Evolutionary conservation across 1,284 basidiomycete genomes (phyloP).

Genomic region (Vanrija sp.): DNA sequence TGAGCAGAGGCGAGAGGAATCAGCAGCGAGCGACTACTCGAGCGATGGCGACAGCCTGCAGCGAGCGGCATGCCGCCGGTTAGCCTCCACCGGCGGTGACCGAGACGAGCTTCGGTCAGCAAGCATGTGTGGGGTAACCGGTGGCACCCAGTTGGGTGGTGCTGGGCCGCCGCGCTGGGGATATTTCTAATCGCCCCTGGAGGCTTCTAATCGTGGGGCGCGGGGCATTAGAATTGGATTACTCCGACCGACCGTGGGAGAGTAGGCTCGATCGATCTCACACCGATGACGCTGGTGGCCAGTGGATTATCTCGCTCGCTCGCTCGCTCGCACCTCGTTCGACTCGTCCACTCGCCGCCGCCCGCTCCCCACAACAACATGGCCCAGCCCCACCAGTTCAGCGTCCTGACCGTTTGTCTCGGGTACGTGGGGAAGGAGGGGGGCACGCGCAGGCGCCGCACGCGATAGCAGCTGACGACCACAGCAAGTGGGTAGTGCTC

Average conservation of each 20-base stretch:
- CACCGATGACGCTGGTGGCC: background rate
- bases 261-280: no score
- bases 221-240: background rate
- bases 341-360: background rate
- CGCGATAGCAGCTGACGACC: slow-evolving; percentile 8
- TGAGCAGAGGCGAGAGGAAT: background rate
- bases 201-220: no score
- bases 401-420: slow-evolving; percentile 47
- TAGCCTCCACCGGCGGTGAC: background rate
- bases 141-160: no score
- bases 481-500: slow-evolving; percentile 29
- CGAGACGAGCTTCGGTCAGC: background rate
- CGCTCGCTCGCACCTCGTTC: background rate
- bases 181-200: background rate
- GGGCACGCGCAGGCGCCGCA: no score
- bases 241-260: background rate
- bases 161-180: background rate
- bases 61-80: no score
- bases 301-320: background rate
- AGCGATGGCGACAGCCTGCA: background rate
- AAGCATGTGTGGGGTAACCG: background rate
- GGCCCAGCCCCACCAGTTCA: slow-evolving; percentile 22
- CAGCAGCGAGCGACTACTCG: no score
- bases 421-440: slow-evolving; percentile 29
- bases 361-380: background rate